Conservation (phyloP, 1,284 basidiomycete genomes). For the Ustilago bromivora region DNA sequence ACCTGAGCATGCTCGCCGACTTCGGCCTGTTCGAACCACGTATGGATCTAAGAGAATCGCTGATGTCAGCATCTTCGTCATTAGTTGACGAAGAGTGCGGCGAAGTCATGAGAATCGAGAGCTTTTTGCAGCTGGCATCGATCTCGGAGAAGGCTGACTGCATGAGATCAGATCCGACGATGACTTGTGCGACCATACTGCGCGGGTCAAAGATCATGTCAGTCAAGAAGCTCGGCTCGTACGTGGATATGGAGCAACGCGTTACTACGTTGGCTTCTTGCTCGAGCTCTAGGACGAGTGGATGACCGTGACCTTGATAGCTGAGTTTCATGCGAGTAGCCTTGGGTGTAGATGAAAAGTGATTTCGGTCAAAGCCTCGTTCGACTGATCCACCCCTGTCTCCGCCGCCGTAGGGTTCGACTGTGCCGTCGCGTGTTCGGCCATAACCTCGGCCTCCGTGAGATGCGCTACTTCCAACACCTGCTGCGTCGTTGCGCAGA, state of each 20-base stretch:
- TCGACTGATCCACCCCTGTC: conserved; percentile 29
- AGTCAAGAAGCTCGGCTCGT: conserved; percentile 83
- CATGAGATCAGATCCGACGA: conserved; percentile 47
- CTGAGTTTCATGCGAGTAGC: conserved; percentile 84
- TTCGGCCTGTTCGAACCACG: background rate
- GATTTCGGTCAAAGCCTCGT: conserved; percentile 22
- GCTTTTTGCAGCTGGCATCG: conserved; percentile 47
- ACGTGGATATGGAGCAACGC: conserved; percentile 86
- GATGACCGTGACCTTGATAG: conserved; percentile 83
- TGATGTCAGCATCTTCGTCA: background rate
- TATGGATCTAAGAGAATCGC: background rate
- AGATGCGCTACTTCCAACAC: background rate
- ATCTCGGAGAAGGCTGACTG: conserved; percentile 52
- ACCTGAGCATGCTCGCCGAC: conserved; percentile 35
- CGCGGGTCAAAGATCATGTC: conserved; percentile 79
- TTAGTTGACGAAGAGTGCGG: conserved; percentile 8
- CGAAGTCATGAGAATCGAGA: conserved; percentile 38
- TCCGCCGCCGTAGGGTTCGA: conserved; percentile 21
- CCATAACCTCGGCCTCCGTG: conserved; percentile 15
- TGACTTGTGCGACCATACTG: conserved; percentile 50
- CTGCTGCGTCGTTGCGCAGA: conserved; percentile 13
- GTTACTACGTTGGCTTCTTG: conserved; percentile 91
- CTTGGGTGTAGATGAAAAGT: conserved; percentile 14
- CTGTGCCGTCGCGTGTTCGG: conserved; percentile 32
- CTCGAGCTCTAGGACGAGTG: conserved; percentile 79